These are phyloP conservation scores for Sugiyamaella grinbergsii DNA, from an alignment of 1,139 yeast genomes.

Conservation along the genomic window DNA sequence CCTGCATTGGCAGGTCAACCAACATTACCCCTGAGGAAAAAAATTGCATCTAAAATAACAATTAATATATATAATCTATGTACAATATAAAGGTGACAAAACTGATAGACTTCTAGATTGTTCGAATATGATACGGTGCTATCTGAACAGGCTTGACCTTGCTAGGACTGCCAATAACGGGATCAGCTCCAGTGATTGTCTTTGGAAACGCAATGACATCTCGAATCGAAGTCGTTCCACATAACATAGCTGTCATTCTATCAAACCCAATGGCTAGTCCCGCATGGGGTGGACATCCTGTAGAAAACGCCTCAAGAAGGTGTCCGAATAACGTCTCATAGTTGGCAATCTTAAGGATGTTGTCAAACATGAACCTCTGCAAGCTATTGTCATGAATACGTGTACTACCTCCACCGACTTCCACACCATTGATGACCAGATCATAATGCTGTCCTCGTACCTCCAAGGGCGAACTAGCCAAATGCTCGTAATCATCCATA, in stretches of 20 bases:
- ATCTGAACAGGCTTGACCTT: conserved; percentile 54
- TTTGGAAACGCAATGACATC: conserved; percentile 98
- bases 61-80: no score
- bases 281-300: conserved; percentile 99
- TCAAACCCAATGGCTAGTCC: conserved; percentile 96
- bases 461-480: conserved; percentile 57
- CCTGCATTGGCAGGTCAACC: no score
- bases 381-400: conserved; percentile 85
- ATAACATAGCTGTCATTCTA: conserved; percentile 85
- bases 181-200: conserved; percentile 83
- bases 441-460: conserved; percentile 96
- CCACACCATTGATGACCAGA: conserved; percentile 90
- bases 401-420: conserved; percentile 95
- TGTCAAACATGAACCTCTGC: conserved; percentile 60
- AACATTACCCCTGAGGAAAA: no score
- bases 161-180: conserved; percentile 86
- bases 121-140: conserved; percentile 31
- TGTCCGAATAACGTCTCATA: conserved; percentile 80
- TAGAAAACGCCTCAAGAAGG: conserved; percentile 71
- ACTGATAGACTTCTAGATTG: no score
- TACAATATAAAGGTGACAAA: no score
- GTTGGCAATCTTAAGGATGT: conserved; percentile 44
- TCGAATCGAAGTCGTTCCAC: conserved; percentile 72
- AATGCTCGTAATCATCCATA: conserved; percentile 60
- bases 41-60: no score